These are phyloP conservation scores for Linnemannia elongata DNA, from an alignment of 192 early-diverging fungal species.

Conservation along the genomic window DNA sequence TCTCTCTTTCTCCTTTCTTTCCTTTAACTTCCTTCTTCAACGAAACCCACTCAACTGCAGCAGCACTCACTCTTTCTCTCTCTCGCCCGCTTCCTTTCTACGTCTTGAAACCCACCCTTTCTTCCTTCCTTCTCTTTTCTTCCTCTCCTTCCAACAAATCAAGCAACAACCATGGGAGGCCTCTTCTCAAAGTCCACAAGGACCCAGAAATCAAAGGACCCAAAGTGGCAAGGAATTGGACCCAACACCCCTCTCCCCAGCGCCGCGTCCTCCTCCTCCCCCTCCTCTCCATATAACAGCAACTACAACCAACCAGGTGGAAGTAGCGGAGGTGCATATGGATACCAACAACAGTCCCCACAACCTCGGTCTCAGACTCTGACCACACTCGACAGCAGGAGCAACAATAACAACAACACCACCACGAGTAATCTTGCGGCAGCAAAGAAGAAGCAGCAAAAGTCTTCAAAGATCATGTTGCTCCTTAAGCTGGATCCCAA, in stretches of 20 bases:
- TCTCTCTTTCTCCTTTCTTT: neutral
- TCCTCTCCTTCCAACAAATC: constrained; percentile 7
- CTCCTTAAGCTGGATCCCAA: constrained; percentile 51
- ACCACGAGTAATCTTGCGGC: neutral
- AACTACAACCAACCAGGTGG: neutral
- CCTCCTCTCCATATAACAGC: constrained; percentile 8
- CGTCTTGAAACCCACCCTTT: neutral
- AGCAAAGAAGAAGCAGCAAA: constrained; percentile 1
- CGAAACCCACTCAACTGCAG: neutral
- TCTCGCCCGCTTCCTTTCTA: neutral
- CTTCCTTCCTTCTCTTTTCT: neutral
- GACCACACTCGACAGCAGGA: constrained; percentile 11
- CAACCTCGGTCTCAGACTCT: constrained; percentile 30
- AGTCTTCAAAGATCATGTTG: constrained; percentile 42
- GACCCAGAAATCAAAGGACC: constrained; percentile 44
- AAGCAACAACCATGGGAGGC: constrained; percentile 30
- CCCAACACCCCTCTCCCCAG: constrained; percentile 48
- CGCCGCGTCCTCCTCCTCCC: neutral
- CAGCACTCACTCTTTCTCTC: neutral
- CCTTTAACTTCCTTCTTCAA: neutral
- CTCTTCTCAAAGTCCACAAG: constrained; percentile 44
- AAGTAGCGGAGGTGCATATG: constrained; percentile 5
- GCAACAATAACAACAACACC: neutral
- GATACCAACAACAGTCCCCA: neutral
- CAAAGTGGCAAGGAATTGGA: constrained; percentile 53